Evolutionary conservation across 371 early-diverging fungal species (phyloP).

Genomic region (Pancytospora philotis): DNA sequence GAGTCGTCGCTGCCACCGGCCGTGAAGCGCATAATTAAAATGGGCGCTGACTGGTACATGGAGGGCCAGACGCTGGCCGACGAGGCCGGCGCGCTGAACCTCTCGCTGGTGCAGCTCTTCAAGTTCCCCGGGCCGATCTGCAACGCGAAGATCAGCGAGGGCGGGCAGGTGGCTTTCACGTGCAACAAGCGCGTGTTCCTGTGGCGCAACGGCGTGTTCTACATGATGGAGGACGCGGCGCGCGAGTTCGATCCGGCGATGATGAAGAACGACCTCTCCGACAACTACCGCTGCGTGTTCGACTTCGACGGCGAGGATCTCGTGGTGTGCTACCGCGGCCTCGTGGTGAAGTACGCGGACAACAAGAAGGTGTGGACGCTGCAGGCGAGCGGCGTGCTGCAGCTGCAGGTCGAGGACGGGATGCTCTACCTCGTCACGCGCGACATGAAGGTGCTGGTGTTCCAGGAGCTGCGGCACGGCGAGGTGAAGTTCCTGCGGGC

Average conservation of each 20-base stretch:
- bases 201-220: neutral
- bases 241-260: neutral
- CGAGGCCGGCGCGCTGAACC: too few relatives aligned
- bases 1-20: neutral
- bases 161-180: conserved; percentile 2
- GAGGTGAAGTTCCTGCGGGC: too few relatives aligned
- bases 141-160: neutral
- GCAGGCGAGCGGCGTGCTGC: neutral
- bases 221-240: neutral
- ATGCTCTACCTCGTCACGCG: neutral
- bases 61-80: neutral
- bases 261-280: conserved; percentile 2
- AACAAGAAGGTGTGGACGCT: neutral
- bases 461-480: neutral
- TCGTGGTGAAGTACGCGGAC: neutral
- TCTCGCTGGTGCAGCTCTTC: neutral
- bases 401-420: neutral
- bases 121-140: neutral
- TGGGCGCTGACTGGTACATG: conserved; percentile 5
- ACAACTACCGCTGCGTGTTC: neutral
- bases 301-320: conserved; percentile 2
- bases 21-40: neutral
- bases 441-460: neutral
- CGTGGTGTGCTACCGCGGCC: neutral
- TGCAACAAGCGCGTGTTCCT: neutral